Conservation (phyloP, 768 basidiomycete genomes). For the Lepiota venenata region DNA sequence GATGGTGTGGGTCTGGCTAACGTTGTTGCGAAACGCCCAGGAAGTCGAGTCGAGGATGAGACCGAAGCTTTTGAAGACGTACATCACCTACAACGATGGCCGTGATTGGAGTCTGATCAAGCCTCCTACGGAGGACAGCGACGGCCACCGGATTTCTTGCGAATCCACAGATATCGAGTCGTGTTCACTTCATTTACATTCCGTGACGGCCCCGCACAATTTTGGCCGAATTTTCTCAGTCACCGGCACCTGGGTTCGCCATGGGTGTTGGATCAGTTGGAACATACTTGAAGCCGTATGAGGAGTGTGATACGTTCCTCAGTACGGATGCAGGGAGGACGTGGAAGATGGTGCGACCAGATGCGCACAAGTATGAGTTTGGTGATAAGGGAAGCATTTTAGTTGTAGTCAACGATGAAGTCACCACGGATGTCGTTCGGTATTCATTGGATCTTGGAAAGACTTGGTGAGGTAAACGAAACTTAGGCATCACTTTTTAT, state of each 20-base stretch:
- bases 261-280: constrained; percentile 98
- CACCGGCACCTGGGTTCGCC: constrained; percentile 88
- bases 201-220: constrained; percentile 91
- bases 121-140: constrained; percentile 51
- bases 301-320: constrained; percentile 91
- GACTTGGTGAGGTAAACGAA: constrained; percentile 62
- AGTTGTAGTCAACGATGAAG: constrained; percentile 85
- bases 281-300: constrained; percentile 59
- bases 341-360: constrained; percentile 74
- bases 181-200: constrained; percentile 90
- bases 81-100: constrained; percentile 90
- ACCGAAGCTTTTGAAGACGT: constrained; percentile 71
- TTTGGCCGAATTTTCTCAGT: constrained; percentile 93
- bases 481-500: not conserved
- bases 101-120: constrained; percentile 74
- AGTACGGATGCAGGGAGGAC: constrained; percentile 85
- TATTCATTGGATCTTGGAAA: constrained; percentile 85
- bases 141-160: constrained; percentile 64
- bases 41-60: constrained; percentile 73
- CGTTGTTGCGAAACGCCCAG: constrained; percentile 74
- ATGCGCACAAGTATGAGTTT: constrained; percentile 94
- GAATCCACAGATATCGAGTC: constrained; percentile 47
- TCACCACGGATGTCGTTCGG: constrained; percentile 56
- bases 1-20: constrained; percentile 94
- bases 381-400: constrained; percentile 85